A percentile compares a stretch with the other conserved stretches of the same genome.
phyloP scores from a whole-genome alignment of 2,329 filamentous ascomycete genomes.

The Plenodomus tracheiphilus region DNA sequence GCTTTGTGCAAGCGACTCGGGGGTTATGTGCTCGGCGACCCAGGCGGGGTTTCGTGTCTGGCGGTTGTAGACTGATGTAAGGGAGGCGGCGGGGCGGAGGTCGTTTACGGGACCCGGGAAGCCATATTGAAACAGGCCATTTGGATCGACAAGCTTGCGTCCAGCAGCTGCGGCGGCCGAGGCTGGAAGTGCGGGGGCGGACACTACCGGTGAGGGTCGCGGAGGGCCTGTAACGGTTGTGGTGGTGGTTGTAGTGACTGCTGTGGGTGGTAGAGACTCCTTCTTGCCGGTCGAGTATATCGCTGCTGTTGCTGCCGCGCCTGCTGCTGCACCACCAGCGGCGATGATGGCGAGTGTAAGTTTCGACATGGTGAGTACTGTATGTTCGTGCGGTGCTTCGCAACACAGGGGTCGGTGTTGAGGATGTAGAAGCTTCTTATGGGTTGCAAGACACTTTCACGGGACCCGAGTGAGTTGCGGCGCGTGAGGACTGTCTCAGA shows the following conservation, averaged over 20 bases:
- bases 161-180: constrained; percentile 21
- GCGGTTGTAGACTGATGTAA: constrained; percentile 89
- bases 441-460: constrained; percentile 5
- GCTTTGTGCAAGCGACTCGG: constrained; percentile 73
- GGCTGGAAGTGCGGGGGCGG: constrained; percentile 31
- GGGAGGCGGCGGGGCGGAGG: constrained; percentile 72
- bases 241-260: constrained; percentile 39
- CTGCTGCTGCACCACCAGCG: constrained; percentile 52
- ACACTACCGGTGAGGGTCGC: constrained; percentile 25
- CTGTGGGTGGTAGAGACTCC: constrained; percentile 26
- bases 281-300: constrained; percentile 45
- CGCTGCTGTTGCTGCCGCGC: constrained; percentile 54
- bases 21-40: constrained; percentile 93
- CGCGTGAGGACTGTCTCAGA: constrained; percentile 43
- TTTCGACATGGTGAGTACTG: constrained; percentile 50
- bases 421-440: constrained; percentile 18
- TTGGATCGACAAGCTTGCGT: constrained; percentile 51
- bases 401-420: neutral
- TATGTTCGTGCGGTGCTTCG: neutral
- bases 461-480: constrained; percentile 33
- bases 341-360: constrained; percentile 55
- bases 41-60: constrained; percentile 89
- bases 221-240: constrained; percentile 36
- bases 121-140: constrained; percentile 61
- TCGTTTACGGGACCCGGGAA: constrained; percentile 91